These are phyloP conservation scores for Plenodomus lindquistii DNA, from an alignment of 2,329 filamentous ascomycete genomes.

Conservation along the genomic window DNA sequence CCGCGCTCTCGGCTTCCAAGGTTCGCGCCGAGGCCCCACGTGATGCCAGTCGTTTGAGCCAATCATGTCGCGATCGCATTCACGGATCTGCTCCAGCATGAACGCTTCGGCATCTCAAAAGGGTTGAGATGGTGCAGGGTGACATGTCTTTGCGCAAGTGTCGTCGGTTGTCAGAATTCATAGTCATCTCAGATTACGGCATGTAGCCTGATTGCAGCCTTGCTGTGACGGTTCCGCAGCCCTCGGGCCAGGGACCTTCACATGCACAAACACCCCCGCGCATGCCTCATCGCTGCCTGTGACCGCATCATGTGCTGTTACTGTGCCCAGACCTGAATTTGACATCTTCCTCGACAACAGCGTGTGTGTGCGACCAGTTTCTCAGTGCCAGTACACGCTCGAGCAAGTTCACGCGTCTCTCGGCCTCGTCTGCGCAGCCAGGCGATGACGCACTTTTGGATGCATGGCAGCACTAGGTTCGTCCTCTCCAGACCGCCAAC, in stretches of 20 bases:
- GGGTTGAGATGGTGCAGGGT: not conserved
- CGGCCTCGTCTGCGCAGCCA: constrained; percentile 27
- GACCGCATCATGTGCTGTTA: constrained; percentile 16
- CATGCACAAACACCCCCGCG: constrained; percentile 28
- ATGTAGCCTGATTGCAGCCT: not conserved
- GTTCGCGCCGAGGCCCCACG: constrained; percentile 22
- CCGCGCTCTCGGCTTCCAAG: constrained; percentile 25
- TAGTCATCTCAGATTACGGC: constrained; percentile 3
- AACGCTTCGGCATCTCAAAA: not conserved
- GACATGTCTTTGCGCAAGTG: no score
- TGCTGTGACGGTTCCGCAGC: constrained; percentile 9
- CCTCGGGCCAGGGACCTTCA: constrained; percentile 29
- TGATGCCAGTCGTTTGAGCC: constrained; percentile 21
- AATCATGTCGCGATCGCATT: constrained; percentile 42
- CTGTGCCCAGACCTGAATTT: constrained; percentile 5
- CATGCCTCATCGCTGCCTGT: constrained; percentile 14
- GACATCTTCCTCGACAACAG: not conserved
- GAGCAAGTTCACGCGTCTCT: constrained; percentile 18
- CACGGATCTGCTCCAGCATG: constrained; percentile 3
- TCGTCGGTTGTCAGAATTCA: not conserved
- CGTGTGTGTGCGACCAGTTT: not conserved
- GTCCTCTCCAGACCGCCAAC: constrained; percentile 23
- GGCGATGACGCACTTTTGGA: constrained; percentile 43
- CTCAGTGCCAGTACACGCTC: not conserved
- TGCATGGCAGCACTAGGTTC: constrained; percentile 51